Evolutionary conservation across 305 asterid genomes (phyloP).

Genomic region (Rubia balearica): DNA sequence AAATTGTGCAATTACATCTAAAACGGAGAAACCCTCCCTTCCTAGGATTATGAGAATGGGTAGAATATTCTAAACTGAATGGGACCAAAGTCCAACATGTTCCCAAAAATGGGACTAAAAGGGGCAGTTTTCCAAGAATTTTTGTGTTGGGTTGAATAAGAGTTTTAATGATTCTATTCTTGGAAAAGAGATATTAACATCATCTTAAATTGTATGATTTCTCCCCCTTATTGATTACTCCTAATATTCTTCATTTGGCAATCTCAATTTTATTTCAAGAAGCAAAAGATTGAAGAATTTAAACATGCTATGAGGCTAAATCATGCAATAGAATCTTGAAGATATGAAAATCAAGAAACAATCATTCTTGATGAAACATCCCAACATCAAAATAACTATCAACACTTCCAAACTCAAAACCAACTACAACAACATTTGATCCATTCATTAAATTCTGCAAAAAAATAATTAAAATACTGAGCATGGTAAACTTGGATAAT

Average conservation of each 20-base stretch:
- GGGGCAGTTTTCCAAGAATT: no score
- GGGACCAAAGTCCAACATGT: background rate
- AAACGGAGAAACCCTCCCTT: no score
- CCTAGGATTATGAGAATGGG: no score
- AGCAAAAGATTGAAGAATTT: conserved; percentile 2
- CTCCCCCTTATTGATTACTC: no score
- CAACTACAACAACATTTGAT: conserved; percentile 19
- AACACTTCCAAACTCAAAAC: conserved; percentile 2
- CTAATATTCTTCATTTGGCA: no score
- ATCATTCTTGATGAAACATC: background rate
- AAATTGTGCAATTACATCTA: no score
- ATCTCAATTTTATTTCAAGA: background rate
- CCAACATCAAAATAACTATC: background rate
- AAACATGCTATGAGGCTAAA: background rate
- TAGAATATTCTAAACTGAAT: background rate
- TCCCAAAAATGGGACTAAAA: background rate
- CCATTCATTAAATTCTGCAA: conserved; percentile 29
- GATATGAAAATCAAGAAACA: background rate
- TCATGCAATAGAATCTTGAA: background rate
- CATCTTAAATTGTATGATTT: background rate
- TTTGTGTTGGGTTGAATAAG: no score
- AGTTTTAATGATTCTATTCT: no score
- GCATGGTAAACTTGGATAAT: conserved; percentile 9
- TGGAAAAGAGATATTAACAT: background rate
- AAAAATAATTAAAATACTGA: background rate